phyloP scores from a whole-genome alignment of 768 basidiomycete species.

The Piloderma croceum region DNA sequence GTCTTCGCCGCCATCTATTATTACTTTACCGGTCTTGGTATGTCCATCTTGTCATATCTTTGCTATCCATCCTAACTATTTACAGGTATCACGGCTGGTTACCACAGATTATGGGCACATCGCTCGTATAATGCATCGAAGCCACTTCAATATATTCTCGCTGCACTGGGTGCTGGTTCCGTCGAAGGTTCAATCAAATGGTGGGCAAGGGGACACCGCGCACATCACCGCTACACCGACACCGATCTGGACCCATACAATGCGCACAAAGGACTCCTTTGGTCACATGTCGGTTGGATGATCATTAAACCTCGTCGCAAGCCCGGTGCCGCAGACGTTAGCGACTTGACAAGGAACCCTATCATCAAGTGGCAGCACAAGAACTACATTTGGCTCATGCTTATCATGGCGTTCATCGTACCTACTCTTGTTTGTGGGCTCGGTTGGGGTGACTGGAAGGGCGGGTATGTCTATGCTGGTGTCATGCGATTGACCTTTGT shows the following conservation, averaged over 20 bases:
- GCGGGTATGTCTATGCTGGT: slow-evolving; percentile 48
- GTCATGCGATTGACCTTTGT: slow-evolving; percentile 43
- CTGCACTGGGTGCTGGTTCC: slow-evolving; percentile 41
- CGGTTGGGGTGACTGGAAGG: slow-evolving; percentile 49
- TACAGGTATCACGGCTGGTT: slow-evolving; percentile 33
- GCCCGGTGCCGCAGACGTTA: slow-evolving; percentile 46
- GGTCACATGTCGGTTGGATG: slow-evolving; percentile 50
- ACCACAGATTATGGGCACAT: slow-evolving; percentile 54
- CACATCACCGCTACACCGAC: slow-evolving; percentile 51
- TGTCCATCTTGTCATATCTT: slow-evolving; percentile 21
- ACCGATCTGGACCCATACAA: slow-evolving; percentile 55
- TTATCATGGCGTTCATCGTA: slow-evolving; percentile 39
- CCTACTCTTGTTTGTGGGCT: slow-evolving; percentile 45
- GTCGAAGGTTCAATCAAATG: slow-evolving; percentile 52
- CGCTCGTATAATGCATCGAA: slow-evolving; percentile 46
- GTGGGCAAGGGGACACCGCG: slow-evolving; percentile 53
- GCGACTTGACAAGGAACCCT: slow-evolving; percentile 40
- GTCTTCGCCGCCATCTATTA: slow-evolving; percentile 66
- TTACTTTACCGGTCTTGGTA: slow-evolving; percentile 78
- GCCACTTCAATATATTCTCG: slow-evolving; percentile 43
- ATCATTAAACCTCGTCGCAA: slow-evolving; percentile 41
- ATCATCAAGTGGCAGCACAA: slow-evolving; percentile 51
- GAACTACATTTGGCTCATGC: slow-evolving; percentile 38
- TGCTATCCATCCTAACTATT: background rate
- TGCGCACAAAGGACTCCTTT: slow-evolving; percentile 46